Evolutionary conservation across 352 stramenopile species (phyloP).

Genomic region (Phytopythium kandeliae): DNA sequence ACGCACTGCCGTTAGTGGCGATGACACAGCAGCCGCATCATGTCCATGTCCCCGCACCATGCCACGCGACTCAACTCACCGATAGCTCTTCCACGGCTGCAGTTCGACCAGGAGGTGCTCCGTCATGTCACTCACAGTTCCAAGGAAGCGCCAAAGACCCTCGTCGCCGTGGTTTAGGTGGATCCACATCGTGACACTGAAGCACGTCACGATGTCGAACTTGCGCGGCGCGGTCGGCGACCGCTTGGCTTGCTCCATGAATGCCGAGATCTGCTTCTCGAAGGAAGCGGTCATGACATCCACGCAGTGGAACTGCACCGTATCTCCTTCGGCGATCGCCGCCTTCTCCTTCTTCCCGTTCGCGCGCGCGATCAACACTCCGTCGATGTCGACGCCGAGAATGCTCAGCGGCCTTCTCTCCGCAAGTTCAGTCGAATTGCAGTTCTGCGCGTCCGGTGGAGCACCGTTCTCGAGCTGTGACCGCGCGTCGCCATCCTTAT

Average conservation of each 20-base stretch:
- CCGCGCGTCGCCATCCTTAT: neutral
- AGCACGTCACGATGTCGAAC: conserved; percentile 75
- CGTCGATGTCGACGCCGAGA: conserved; percentile 71
- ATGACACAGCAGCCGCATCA: neutral
- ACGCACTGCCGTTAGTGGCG: neutral
- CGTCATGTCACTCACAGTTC: conserved; percentile 49
- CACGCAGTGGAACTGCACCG: conserved; percentile 44
- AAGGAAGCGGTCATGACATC: conserved; percentile 55
- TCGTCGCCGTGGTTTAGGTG: conserved; percentile 84
- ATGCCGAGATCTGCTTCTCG: conserved; percentile 28
- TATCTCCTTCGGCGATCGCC: conserved; percentile 17
- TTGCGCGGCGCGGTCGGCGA: conserved; percentile 19
- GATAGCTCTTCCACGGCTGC: conserved; percentile 84
- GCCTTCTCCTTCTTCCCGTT: conserved; percentile 44
- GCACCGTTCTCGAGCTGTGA: neutral
- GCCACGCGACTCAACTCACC: conserved; percentile 23
- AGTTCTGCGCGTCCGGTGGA: neutral
- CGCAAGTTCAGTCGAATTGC: conserved; percentile 8
- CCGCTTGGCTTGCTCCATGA: conserved; percentile 39
- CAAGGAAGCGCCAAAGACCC: conserved; percentile 66
- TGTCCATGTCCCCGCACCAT: neutral
- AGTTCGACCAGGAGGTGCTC: conserved; percentile 74
- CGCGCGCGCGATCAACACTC: conserved; percentile 55
- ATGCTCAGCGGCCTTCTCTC: conserved; percentile 40
- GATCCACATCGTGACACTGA: conserved; percentile 88